These are phyloP conservation scores for Amorphotheca resinae DNA, from an alignment of 495 filamentous ascomycete species.

Conservation along the genomic window DNA sequence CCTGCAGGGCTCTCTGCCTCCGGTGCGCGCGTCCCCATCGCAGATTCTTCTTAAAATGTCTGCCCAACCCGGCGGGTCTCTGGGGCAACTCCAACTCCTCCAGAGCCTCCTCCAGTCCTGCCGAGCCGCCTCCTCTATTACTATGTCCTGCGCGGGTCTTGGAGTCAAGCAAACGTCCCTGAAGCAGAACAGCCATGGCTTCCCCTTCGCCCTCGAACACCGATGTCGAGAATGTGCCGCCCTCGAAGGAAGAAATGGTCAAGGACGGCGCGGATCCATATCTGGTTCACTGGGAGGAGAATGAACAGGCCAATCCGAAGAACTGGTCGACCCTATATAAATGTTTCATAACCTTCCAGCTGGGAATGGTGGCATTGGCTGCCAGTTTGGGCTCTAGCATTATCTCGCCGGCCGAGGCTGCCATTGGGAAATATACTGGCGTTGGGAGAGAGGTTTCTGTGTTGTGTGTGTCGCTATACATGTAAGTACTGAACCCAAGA, in stretches of 20 bases:
- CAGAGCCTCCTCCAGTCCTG: no score
- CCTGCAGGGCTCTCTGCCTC: no score
- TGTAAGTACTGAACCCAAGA: slow-evolving; percentile 12
- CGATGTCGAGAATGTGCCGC: slow-evolving; percentile 13
- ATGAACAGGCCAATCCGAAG: slow-evolving; percentile 31
- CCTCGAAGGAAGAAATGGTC: not conserved
- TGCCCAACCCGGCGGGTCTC: no score
- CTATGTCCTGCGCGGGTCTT: no score
- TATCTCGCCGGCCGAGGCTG: slow-evolving; percentile 32
- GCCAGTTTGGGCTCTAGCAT: slow-evolving; percentile 38
- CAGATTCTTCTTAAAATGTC: no score
- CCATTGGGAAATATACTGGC: slow-evolving; percentile 27
- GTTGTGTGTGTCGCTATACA: slow-evolving; percentile 20
- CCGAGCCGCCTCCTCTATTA: no score
- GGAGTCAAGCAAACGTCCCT: no score
- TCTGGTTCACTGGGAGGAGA: slow-evolving; percentile 16
- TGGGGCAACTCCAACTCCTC: no score
- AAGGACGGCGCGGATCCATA: slow-evolving; percentile 9
- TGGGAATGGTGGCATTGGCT: slow-evolving; percentile 37
- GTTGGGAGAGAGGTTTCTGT: slow-evolving; percentile 21
- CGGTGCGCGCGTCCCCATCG: no score
- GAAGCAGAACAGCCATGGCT: not conserved
- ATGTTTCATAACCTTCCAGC: slow-evolving; percentile 35
- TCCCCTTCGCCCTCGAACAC: not conserved
- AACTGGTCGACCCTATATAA: slow-evolving; percentile 35